Percentiles rank a stretch among this genome's conserved stretches.
These are phyloP conservation scores for Tulasnella sp. DNA, from an alignment of 768 basidiomycete genomes.

Conservation along the genomic window DNA sequence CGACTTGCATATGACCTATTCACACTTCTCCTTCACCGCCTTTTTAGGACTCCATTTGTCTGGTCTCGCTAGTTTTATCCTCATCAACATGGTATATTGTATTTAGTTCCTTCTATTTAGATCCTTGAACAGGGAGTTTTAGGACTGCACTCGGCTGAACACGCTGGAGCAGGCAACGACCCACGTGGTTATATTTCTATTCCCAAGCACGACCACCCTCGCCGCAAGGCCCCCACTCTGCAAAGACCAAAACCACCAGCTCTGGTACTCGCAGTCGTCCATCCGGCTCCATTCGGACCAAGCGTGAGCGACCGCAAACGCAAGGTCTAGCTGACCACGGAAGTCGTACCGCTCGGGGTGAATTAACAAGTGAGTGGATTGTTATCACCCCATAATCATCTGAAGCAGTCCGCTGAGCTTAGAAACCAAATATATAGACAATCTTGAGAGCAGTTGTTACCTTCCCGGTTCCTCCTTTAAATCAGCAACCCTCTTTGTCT, in stretches of 20 bases:
- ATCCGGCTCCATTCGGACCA: not conserved
- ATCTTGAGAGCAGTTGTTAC: not conserved
- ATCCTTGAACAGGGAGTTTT: not conserved
- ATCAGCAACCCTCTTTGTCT: no score
- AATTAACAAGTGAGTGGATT: no score
- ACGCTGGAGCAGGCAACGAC: no score
- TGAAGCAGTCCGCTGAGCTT: no score
- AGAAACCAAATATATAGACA: no score
- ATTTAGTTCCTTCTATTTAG: slow-evolving; percentile 14
- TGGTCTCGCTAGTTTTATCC: slow-evolving; percentile 6
- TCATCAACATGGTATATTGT: not conserved
- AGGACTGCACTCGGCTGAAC: not conserved
- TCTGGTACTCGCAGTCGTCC: not conserved
- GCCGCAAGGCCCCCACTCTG: not conserved
- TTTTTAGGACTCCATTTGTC: not conserved
- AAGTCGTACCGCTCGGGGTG: not conserved
- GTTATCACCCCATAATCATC: no score
- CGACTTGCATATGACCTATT: slow-evolving; percentile 9
- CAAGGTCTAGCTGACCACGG: not conserved
- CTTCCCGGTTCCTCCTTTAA: not conserved
- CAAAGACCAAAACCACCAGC: not conserved
- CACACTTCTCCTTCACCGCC: not conserved
- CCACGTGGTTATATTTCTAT: not conserved
- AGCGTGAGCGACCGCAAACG: not conserved
- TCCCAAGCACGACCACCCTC: not conserved